Base-by-base conservation (phyloP, 345 rosid genomes). In the Populus pruinosa region DNA sequence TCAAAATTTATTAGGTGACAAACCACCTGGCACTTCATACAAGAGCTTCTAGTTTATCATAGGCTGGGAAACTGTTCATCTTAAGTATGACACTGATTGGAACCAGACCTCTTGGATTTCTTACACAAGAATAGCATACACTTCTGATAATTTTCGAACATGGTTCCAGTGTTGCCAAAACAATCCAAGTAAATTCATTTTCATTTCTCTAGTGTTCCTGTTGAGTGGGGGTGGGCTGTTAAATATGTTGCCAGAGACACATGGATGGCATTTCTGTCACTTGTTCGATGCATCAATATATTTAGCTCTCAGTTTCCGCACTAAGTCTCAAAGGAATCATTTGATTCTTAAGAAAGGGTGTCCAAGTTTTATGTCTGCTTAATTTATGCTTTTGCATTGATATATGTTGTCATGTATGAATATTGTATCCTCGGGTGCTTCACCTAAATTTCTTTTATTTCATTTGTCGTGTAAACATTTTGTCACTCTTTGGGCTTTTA, bases 71-170 rank as follows among this genome's bases (percentile, higher is more conserved):
- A 14, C 50, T 47, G 50, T 47, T 14, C 17, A 47, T 12, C 18
- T 47, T 47, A 47, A 13, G 9, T 21, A n/a, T 21, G n/a, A 53
- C 21, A 53, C 23, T 53, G 59, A 53, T 18, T 53, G 20, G 59
- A 53, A 53, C n/a, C 59, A 53, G 63, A n/a, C 63, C 63, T 56
- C 63, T 56, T 56, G 27, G 63, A 56, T 23, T 56, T 62, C 23
- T 14, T 27, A 33, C 47, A 21, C 41, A n/a, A 43, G 56, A 49
- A 31, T 7, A 33, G 20, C 3, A 6, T 14, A 0, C 13, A n/a
- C 50, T 35, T 49, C 71, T 67, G 62, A 75, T 31, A 2, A 64
- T 75, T 49, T 66, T 67, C 6, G 8, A 75, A 75, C 21, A 14
- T 36, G 53, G 16, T 35, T 47, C 0, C 9, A 43, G 31, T 14